Evolutionary conservation across 225 moss, liverwort and hornwort species (phyloP).

Genomic region (Straminergon stramineum): DNA sequence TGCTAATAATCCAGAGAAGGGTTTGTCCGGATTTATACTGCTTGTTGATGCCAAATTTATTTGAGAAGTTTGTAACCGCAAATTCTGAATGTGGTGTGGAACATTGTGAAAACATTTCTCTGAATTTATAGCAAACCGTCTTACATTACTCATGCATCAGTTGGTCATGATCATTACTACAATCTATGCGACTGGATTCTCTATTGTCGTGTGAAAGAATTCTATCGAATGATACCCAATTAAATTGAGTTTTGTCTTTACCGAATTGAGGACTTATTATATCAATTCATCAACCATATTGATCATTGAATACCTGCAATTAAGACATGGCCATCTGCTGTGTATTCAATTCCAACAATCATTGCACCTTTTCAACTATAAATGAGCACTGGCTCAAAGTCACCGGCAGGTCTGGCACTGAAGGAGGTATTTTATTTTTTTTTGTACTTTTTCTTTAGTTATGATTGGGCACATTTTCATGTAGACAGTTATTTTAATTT

Average conservation of each 20-base stretch:
- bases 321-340: slow-evolving; percentile 66
- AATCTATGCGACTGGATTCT: background rate
- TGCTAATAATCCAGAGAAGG: slow-evolving; percentile 56
- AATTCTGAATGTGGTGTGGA: background rate
- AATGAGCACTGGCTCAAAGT: slow-evolving; percentile 76
- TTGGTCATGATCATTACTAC: background rate
- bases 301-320: slow-evolving; percentile 1
- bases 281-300: background rate
- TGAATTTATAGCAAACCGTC: background rate
- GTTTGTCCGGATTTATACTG: slow-evolving; percentile 10
- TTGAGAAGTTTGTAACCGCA: background rate
- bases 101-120: background rate
- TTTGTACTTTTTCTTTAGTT: background rate
- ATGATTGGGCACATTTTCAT: background rate
- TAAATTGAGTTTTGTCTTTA: background rate
- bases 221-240: background rate
- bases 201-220: background rate
- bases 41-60: background rate
- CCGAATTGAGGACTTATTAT: background rate
- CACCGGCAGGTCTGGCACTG: slow-evolving; percentile 39
- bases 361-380: slow-evolving; percentile 84
- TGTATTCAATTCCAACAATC: slow-evolving; percentile 89
- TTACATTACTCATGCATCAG: background rate
- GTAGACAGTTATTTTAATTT: background rate
- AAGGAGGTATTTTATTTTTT: slow-evolving; percentile 47